Conservation (phyloP, 2,329 filamentous ascomycete genomes). For the Aspergillus texensis region DNA sequence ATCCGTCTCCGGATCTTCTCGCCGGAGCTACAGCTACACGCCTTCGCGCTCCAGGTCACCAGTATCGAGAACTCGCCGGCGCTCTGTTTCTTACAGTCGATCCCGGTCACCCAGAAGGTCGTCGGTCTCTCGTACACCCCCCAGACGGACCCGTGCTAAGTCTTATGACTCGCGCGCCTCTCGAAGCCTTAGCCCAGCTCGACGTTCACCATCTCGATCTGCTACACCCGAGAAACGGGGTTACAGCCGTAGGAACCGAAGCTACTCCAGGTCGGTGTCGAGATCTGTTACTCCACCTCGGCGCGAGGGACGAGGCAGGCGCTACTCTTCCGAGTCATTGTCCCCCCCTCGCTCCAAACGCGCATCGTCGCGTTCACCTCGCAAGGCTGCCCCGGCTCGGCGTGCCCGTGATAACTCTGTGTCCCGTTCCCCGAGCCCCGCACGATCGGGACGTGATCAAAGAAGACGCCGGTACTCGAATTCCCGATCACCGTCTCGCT, state of each 20-base stretch:
- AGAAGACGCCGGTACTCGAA: slow-evolving; percentile 20
- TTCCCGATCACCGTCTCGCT: slow-evolving; percentile 25
- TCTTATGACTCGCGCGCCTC: slow-evolving; percentile 31
- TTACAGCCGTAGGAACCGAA: slow-evolving; percentile 27
- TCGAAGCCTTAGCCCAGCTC: slow-evolving; percentile 26
- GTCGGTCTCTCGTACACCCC: slow-evolving; percentile 34
- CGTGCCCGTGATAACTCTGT: slow-evolving; percentile 27
- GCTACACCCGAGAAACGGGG: slow-evolving; percentile 30
- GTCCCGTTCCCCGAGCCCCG: slow-evolving; percentile 29
- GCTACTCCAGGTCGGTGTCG: slow-evolving; percentile 36
- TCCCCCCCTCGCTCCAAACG: slow-evolving; percentile 33
- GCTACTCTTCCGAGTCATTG: slow-evolving; percentile 31
- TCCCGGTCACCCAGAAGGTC: slow-evolving; percentile 31
- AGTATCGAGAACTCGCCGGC: slow-evolving; percentile 31
- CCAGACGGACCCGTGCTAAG: slow-evolving; percentile 28
- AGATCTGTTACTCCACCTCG: slow-evolving; percentile 33
- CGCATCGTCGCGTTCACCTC: slow-evolving; percentile 29
- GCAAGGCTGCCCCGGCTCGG: slow-evolving; percentile 22
- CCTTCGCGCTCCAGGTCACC: slow-evolving; percentile 42
- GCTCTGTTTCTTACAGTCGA: slow-evolving; percentile 37
- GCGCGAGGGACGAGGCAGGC: slow-evolving; percentile 23
- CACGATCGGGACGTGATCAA: slow-evolving; percentile 16
- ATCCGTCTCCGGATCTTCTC: slow-evolving; percentile 35
- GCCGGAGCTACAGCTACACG: slow-evolving; percentile 37
- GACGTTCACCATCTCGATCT: slow-evolving; percentile 38